Evolutionary conservation across 2,329 filamentous ascomycete species (phyloP).

Genomic region (Penicillium sp.): DNA sequence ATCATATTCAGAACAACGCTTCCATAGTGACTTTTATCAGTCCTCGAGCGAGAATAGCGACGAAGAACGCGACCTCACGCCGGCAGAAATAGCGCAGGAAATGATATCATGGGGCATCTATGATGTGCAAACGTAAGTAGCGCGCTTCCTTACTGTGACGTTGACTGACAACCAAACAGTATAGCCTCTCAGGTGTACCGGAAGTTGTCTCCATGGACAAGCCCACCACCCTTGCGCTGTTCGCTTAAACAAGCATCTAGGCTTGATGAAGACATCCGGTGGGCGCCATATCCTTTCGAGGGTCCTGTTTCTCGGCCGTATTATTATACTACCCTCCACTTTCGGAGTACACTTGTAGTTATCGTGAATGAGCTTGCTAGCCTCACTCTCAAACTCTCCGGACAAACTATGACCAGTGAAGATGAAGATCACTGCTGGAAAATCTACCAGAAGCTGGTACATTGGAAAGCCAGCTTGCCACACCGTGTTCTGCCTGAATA

Average conservation of each 20-base stretch:
- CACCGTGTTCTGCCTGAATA: constrained; percentile 9
- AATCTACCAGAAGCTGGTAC: not conserved
- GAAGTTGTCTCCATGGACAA: constrained; percentile 17
- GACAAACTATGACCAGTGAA: not conserved
- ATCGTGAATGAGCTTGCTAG: not conserved
- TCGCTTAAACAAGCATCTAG: constrained; percentile 15
- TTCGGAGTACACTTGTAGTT: not conserved
- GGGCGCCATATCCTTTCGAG: constrained; percentile 17
- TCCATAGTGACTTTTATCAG: constrained; percentile 10
- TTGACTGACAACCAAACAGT: constrained; percentile 11
- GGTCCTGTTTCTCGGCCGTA: not conserved
- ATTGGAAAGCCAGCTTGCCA: constrained; percentile 15
- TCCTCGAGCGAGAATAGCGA: constrained; percentile 8
- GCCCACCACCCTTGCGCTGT: constrained; percentile 18
- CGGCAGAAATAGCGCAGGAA: constrained; percentile 14
- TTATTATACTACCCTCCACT: not conserved
- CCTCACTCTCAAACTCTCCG: not conserved
- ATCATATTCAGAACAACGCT: constrained; percentile 8
- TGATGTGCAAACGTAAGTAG: constrained; percentile 23
- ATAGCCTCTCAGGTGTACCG: constrained; percentile 25
- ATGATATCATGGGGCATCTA: constrained; percentile 25
- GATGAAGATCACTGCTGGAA: not conserved
- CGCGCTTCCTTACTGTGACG: not conserved
- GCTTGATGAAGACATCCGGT: constrained; percentile 15
- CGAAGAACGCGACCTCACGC: constrained; percentile 3